Evolutionary conservation across 2,329 filamentous ascomycete genomes (phyloP).

Genomic region (Chrysoporthe cubensis): DNA sequence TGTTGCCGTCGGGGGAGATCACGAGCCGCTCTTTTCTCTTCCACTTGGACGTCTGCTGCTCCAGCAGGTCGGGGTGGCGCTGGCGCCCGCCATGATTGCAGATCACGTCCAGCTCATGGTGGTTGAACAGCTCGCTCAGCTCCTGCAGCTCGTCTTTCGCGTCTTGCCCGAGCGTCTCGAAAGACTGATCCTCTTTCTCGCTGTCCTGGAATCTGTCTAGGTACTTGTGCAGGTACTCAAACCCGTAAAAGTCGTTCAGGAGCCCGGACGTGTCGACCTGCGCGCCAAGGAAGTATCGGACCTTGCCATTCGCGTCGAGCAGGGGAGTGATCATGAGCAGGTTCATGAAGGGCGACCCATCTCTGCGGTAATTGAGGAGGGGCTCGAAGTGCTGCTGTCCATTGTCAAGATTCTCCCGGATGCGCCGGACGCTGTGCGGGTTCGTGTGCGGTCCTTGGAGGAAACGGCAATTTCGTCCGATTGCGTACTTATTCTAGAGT

Average conservation of each 20-base stretch:
- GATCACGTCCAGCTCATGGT: slow-evolving; percentile 67
- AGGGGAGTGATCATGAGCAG: slow-evolving; percentile 73
- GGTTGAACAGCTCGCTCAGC: slow-evolving; percentile 72
- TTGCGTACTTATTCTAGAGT: slow-evolving; percentile 69
- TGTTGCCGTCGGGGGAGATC: slow-evolving; percentile 35
- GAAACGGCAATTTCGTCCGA: slow-evolving; percentile 79
- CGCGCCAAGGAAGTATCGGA: slow-evolving; percentile 71
- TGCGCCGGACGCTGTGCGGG: slow-evolving; percentile 61
- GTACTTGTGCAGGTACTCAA: slow-evolving; percentile 63
- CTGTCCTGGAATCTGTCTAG: slow-evolving; percentile 40
- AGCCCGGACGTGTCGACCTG: slow-evolving; percentile 73
- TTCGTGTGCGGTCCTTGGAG: slow-evolving; percentile 76
- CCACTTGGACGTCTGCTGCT: slow-evolving; percentile 35
- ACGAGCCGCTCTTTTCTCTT: slow-evolving; percentile 48
- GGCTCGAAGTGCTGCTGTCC: slow-evolving; percentile 74
- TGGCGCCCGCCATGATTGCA: slow-evolving; percentile 66
- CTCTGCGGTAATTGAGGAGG: slow-evolving; percentile 75
- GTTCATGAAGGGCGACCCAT: slow-evolving; percentile 78
- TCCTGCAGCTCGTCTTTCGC: slow-evolving; percentile 66
- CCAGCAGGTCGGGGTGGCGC: slow-evolving; percentile 54
- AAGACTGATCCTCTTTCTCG: slow-evolving; percentile 29
- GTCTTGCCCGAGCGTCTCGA: not conserved
- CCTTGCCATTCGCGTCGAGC: slow-evolving; percentile 66
- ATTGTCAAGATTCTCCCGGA: slow-evolving; percentile 62
- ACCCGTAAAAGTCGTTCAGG: slow-evolving; percentile 66